Base-by-base conservation (phyloP, 192 early-diverging fungal species). In the Pecoramyces ruminantium region DNA sequence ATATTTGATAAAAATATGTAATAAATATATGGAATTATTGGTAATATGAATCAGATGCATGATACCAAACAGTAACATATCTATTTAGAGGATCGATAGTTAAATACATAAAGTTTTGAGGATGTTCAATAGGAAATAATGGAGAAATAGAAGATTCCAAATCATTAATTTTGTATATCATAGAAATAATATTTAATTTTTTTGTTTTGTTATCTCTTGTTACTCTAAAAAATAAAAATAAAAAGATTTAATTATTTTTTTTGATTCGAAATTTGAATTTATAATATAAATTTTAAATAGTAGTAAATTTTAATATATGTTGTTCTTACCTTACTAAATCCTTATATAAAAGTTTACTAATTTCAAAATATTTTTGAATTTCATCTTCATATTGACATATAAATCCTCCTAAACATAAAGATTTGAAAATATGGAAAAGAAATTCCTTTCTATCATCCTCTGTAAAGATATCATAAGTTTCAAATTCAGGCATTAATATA, bases 381-480 rank as follows among this genome's bases (percentile, higher is more conserved):
- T 80, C 79, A 80, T 90, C 89, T 80, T 90, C 89, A 79, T 85
- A 90, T 82, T 90, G 89, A 79, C 87, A 88, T 28, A 90, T 78
- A 9, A 80, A 29, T 3, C 89, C 89, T 18, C 89, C 89, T 15
- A 89, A 79, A 28, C 82, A 84, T 9, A 90, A 18, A 13, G 84
- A 85, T 78, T 86, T 85, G 82, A 90, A 90, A 29, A 88, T n/a
- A 29, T 84, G 83, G 80, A 90, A 89, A 17, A 90, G 83, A 34
- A 90, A 85, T 81, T 90, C 89, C 18, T 83, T 27, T 13, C 89
- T 79, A 39, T 90, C 89, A 13, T 58, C n/a, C 18, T 40, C 34
- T 4, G 80, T 58, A 79, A 88, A 90, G 8, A 82, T 17, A 28
- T 78, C 51, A 81, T 86, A 90, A 8, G 30, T 18, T 51, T 87